These are phyloP conservation scores for Geotrichum cucujoidarum DNA, from an alignment of 1,139 yeast species.

Conservation along the genomic window DNA sequence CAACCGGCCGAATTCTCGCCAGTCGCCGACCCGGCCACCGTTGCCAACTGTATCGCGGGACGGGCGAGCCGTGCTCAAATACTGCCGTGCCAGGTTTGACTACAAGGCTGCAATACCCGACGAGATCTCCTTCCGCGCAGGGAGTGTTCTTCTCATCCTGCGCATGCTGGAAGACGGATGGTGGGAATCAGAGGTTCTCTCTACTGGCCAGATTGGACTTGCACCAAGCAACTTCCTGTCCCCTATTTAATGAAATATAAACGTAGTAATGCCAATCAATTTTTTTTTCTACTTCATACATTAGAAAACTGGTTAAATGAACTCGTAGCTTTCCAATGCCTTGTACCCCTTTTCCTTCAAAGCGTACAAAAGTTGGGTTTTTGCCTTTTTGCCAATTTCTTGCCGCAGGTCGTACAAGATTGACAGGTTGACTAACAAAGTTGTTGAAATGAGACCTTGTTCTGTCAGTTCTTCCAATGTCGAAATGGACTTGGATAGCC, in stretches of 20 bases:
- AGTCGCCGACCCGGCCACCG: too few relatives aligned
- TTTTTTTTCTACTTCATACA: neutral
- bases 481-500: slow-evolving; percentile 43
- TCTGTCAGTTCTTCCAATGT: slow-evolving; percentile 35
- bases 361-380: slow-evolving; percentile 11
- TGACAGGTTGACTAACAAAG: slow-evolving; percentile 29
- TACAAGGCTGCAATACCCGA: slow-evolving; percentile 77
- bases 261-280: neutral
- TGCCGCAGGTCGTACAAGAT: slow-evolving; percentile 30
- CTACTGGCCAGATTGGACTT: slow-evolving; percentile 54
- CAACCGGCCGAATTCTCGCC: too few relatives aligned
- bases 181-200: slow-evolving; percentile 77
- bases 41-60: slow-evolving; percentile 41
- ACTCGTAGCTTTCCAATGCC: slow-evolving; percentile 19
- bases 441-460: slow-evolving; percentile 23
- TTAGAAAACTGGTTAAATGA: neutral
- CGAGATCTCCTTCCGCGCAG: slow-evolving; percentile 68
- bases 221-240: slow-evolving; percentile 70
- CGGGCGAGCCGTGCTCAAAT: slow-evolving; percentile 51
- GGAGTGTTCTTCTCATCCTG: slow-evolving; percentile 65
- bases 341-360: slow-evolving; percentile 15
- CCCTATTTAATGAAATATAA: slow-evolving; percentile 11
- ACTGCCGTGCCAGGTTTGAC: slow-evolving; percentile 64
- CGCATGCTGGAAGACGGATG: slow-evolving; percentile 83
- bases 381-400: slow-evolving; percentile 23